phyloP scores from a whole-genome alignment of 495 filamentous ascomycete genomes.

The Penicillium argentinense region DNA sequence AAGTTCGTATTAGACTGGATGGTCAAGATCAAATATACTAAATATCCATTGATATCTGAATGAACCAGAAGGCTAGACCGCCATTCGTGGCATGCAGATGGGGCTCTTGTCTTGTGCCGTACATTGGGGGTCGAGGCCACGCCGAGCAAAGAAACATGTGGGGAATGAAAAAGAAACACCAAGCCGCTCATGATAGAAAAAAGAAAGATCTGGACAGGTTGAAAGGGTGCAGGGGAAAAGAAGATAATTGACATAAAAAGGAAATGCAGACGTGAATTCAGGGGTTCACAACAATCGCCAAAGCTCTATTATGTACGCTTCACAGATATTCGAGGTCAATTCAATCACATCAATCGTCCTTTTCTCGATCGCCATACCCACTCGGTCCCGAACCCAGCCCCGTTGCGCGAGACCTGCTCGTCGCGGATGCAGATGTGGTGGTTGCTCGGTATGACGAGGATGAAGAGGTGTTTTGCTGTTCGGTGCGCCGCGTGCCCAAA shows the following conservation, averaged over 20 bases:
- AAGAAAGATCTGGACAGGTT: constrained; percentile 2
- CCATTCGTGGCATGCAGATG: no score
- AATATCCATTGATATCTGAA: background rate
- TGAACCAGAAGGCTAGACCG: background rate
- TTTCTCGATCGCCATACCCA: constrained; percentile 23
- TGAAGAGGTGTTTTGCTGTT: constrained; percentile 18
- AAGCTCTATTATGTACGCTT: constrained; percentile 30
- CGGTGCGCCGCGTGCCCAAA: constrained; percentile 20
- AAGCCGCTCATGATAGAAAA: constrained; percentile 21
- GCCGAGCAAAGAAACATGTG: background rate
- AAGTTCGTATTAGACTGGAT: no score
- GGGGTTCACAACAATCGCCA: constrained; percentile 8
- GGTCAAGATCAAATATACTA: no score
- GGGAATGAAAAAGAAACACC: constrained; percentile 13
- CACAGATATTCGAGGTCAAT: constrained; percentile 2
- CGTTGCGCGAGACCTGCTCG: constrained; percentile 44
- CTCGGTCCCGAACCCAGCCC: constrained; percentile 15
- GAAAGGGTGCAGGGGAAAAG: constrained; percentile 1
- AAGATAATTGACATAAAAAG: constrained; percentile 8
- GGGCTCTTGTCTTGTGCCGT: no score
- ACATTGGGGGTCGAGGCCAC: constrained; percentile 5
- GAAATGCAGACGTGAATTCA: constrained; percentile 18
- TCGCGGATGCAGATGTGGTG: constrained; percentile 32
- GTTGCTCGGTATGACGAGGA: constrained; percentile 26
- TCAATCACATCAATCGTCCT: constrained; percentile 32